Evolutionary conservation across 345 rosid species (phyloP), one percentile per base, ranked within the genome.

Genomic region (Erucastrum elatum): DNA sequence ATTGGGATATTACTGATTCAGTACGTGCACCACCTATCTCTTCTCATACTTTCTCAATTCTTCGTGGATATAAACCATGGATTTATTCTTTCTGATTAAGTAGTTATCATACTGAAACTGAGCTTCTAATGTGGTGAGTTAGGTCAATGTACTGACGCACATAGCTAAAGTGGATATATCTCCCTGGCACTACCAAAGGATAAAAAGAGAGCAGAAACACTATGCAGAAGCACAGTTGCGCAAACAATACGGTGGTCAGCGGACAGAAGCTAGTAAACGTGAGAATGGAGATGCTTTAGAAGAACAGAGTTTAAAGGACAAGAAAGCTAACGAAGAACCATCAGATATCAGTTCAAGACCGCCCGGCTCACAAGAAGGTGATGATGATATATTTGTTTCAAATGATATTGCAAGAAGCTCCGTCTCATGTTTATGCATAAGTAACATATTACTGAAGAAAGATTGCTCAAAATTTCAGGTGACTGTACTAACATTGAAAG

Each of bases 1-100:
- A 94, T 9, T 91, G 87, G 70, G 93, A 90, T 82, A 82, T 87
- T 85, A 89, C 93, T 75, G 98, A 91, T 72, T 88, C 94, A 84
- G 96, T 94, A 77, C 61, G 71, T 68, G 53, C 73, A 15, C 6
- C 10, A 60, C 17, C n/a, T 2, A 2, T 4, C 53, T 11, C 51
- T 44, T 44, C 51, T 11, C 44, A 1, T 37, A 8, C n/a, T 49
- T 44, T 41, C 34, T 68, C 73, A 15, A 4, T 17, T 65, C 6
- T 58, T 66, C 21, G 15, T 17, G 68, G 51, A 33, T 15, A 51
- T 21, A n/a, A 16, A 55, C 25, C 60, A 7, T 6, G 4, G 7
- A 27, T 6, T 58, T 69, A 49, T 63, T 27, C 26, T 44, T 8
- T 74, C 16, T 44, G 37, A 34, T 34, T 34, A 34, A 34, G 37